Conservation (phyloP, 2,329 filamentous ascomycete species). For the Trichoderma gracile region DNA sequence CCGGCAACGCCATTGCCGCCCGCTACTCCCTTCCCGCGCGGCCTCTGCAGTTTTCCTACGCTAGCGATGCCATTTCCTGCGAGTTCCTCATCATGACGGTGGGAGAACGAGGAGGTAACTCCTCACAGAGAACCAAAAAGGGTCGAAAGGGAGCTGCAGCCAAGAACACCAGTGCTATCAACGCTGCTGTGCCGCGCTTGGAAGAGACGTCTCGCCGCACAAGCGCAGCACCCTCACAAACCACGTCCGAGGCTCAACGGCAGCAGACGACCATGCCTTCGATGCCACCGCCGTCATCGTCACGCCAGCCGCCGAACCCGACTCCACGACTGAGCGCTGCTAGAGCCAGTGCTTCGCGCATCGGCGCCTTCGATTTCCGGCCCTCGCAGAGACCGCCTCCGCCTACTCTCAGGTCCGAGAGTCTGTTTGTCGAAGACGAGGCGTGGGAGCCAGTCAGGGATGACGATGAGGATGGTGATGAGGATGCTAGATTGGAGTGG, state of each 20-base stretch:
- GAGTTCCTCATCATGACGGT: conserved; percentile 84
- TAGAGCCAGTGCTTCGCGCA: conserved; percentile 40
- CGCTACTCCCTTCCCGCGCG: conserved; percentile 70
- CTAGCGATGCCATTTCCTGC: conserved; percentile 66
- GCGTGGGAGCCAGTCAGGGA: conserved; percentile 69
- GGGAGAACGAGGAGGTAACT: conserved; percentile 60
- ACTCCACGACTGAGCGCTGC: conserved; percentile 40
- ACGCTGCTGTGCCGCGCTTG: conserved; percentile 41
- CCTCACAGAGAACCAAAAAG: conserved; percentile 51
- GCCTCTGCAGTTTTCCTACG: conserved; percentile 73
- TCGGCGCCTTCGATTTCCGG: conserved; percentile 48
- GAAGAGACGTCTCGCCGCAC: conserved; percentile 51
- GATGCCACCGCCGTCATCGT: conserved; percentile 31
- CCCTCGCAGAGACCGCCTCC: conserved; percentile 57
- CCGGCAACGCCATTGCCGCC: conserved; percentile 65
- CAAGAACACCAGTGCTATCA: conserved; percentile 29
- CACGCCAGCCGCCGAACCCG: conserved; percentile 35
- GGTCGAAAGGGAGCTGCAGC: conserved; percentile 43
- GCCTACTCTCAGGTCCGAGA: conserved; percentile 62
- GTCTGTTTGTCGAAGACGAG: conserved; percentile 75
- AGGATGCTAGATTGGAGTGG: conserved; percentile 71
- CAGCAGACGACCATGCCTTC: conserved; percentile 24
- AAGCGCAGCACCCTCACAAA: conserved; percentile 43
- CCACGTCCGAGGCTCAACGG: conserved; percentile 30
- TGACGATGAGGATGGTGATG: conserved; percentile 62